These are phyloP conservation scores for Rosa lucieae DNA, from an alignment of 306 rosid genomes.

Conservation along the genomic window DNA sequence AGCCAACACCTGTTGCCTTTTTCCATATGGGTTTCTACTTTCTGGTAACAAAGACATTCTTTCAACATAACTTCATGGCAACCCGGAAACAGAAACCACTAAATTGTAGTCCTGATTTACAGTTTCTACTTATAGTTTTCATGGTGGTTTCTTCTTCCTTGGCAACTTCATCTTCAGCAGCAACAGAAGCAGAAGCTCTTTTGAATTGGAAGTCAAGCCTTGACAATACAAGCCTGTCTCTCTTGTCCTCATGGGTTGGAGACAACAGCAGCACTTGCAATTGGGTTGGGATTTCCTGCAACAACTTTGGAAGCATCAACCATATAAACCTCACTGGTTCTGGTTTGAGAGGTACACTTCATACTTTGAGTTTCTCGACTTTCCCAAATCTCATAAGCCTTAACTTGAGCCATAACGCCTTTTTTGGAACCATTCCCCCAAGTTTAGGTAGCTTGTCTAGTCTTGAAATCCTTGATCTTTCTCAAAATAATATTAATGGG, in stretches of 20 bases:
- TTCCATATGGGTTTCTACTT: neutral
- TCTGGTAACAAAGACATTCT: neutral
- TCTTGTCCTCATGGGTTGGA: constrained; percentile 29
- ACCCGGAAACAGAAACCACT: neutral
- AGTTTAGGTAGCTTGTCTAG: constrained; percentile 6
- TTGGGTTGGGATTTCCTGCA: too few relatives aligned
- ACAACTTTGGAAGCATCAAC: too few relatives aligned
- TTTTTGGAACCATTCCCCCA: constrained; percentile 17
- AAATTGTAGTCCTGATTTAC: neutral
- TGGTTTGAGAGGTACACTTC: constrained; percentile 34
- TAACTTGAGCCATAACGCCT: constrained; percentile 7
- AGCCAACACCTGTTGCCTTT: neutral
- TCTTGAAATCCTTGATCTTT: constrained; percentile 10
- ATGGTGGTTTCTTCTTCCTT: neutral
- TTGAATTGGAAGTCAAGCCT: constrained; percentile 32
- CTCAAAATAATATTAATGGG: constrained; percentile 3
- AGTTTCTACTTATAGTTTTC: neutral
- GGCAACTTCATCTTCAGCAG: neutral
- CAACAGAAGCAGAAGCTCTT: constrained; percentile 25
- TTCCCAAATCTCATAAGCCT: constrained; percentile 24
- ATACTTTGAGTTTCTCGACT: constrained; percentile 22
- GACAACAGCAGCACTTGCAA: neutral
- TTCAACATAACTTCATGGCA: neutral
- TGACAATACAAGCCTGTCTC: constrained; percentile 2
- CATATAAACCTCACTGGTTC: constrained; percentile 20